Evolutionary conservation across 2,329 filamentous ascomycete genomes (phyloP).

Genomic region (Colletotrichum falcatum): DNA sequence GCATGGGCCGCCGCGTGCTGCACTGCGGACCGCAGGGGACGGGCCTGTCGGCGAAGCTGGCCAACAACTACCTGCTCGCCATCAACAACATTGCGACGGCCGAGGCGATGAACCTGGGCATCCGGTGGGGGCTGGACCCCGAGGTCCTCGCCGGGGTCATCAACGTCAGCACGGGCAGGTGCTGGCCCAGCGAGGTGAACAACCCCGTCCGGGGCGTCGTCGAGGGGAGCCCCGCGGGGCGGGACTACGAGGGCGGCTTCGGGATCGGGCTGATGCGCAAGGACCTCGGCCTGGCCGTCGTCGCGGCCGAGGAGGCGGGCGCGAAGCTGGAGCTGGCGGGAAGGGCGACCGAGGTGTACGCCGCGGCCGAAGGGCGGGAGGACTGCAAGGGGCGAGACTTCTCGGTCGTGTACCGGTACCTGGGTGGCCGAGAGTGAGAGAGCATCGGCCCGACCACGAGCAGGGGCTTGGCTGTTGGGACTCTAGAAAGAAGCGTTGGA

Average conservation of each 20-base stretch:
- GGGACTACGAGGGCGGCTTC: conserved; percentile 84
- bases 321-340: conserved; percentile 74
- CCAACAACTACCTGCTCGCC: conserved; percentile 96
- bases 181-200: conserved; percentile 96
- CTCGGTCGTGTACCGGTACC: conserved; percentile 82
- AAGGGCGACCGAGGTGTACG: conserved; percentile 75
- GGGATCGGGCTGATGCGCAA: conserved; percentile 84
- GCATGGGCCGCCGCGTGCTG: conserved; percentile 88
- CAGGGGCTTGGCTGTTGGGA: too few relatives aligned
- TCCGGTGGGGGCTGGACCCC: conserved; percentile 70
- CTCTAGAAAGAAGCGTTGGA: background rate
- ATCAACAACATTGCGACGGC: conserved; percentile 86
- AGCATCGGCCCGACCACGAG: too few relatives aligned
- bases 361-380: conserved; percentile 71
- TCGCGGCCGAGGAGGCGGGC: conserved; percentile 76
- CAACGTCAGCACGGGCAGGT: conserved; percentile 92
- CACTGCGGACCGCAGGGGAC: conserved; percentile 88
- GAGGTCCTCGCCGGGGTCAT: conserved; percentile 83
- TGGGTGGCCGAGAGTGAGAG: conserved; percentile 64
- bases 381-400: conserved; percentile 79
- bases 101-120: conserved; percentile 75
- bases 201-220: conserved; percentile 92
- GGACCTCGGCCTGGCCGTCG: conserved; percentile 78
- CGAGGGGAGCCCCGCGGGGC: conserved; percentile 77
- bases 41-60: conserved; percentile 90